Conservation (phyloP, 805 yeast species). For the Yamadazyma tumulicola region DNA sequence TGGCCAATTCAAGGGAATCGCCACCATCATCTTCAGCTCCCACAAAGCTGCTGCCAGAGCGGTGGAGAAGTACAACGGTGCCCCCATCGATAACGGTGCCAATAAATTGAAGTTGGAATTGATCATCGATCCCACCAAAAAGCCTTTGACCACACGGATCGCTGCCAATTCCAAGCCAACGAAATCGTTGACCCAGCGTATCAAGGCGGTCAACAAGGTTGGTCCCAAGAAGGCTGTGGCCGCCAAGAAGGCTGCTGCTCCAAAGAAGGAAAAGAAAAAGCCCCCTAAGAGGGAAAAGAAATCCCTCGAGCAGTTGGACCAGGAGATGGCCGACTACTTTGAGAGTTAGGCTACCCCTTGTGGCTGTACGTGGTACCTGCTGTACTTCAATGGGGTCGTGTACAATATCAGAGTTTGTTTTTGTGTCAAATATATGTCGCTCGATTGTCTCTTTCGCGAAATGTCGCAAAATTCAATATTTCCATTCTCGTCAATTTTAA, state of each 20-base stretch:
- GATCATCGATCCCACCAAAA: constrained; percentile 78
- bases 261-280: constrained; percentile 32
- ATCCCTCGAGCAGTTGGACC: constrained; percentile 91
- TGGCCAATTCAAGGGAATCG: constrained; percentile 90
- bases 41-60: constrained; percentile 72
- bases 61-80: constrained; percentile 81
- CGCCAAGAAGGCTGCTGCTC: constrained; percentile 12
- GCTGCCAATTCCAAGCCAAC: constrained; percentile 43
- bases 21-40: constrained; percentile 74
- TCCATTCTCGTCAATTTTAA: no score
- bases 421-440: not conserved
- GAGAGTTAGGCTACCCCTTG: constrained; percentile 29
- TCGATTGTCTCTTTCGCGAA: not conserved
- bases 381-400: no score
- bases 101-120: constrained; percentile 74
- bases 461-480: no score
- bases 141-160: constrained; percentile 73
- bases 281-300: constrained; percentile 50
- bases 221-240: constrained; percentile 14
- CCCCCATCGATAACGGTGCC: constrained; percentile 88
- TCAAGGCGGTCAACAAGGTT: constrained; percentile 19
- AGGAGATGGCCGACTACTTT: constrained; percentile 96
- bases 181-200: constrained; percentile 12
- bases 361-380: no score
- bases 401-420: not conserved